Evolutionary conservation across 1,139 yeast species (phyloP).

Genomic region (Candida sojae): DNA sequence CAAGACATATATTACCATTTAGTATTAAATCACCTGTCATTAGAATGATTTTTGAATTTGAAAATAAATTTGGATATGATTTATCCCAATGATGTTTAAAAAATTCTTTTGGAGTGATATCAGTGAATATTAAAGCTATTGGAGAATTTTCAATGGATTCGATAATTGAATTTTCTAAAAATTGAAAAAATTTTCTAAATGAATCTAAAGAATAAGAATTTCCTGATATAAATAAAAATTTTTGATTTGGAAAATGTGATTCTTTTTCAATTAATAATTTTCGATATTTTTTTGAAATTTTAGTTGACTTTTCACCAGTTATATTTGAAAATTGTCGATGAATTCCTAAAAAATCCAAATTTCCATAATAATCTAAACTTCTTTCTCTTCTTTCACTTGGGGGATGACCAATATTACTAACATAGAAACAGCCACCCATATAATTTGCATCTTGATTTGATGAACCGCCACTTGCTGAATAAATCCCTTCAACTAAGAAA

Average conservation of each 20-base stretch:
- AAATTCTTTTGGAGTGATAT: conserved; percentile 53
- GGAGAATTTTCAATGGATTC: conserved; percentile 43
- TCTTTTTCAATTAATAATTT: conserved; percentile 60
- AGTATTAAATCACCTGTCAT: conserved; percentile 82
- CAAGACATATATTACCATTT: conserved; percentile 49
- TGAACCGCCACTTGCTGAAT: conserved; percentile 60
- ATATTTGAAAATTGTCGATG: conserved; percentile 40
- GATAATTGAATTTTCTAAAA: conserved; percentile 44
- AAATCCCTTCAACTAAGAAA: conserved; percentile 82
- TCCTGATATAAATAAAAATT: conserved; percentile 67
- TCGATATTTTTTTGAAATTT: conserved; percentile 62
- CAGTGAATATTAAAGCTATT: conserved; percentile 46
- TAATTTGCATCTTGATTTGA: conserved; percentile 28
- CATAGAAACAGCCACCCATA: conserved; percentile 62
- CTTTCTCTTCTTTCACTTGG: conserved; percentile 76
- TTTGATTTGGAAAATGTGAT: conserved; percentile 53
- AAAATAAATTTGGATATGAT: conserved; percentile 41
- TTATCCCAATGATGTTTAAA: conserved; percentile 78
- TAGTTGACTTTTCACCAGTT: conserved; percentile 27
- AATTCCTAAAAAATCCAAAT: conserved; percentile 78
- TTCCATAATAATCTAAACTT: conserved; percentile 72
- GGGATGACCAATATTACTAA: conserved; percentile 80
- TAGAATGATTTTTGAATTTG: conserved; percentile 49
- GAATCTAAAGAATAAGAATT: conserved; percentile 58
- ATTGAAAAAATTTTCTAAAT: conserved; percentile 56